Evolutionary conservation across 2,329 filamentous ascomycete genomes (phyloP).

Genomic region (Lachnellula hyalina): DNA sequence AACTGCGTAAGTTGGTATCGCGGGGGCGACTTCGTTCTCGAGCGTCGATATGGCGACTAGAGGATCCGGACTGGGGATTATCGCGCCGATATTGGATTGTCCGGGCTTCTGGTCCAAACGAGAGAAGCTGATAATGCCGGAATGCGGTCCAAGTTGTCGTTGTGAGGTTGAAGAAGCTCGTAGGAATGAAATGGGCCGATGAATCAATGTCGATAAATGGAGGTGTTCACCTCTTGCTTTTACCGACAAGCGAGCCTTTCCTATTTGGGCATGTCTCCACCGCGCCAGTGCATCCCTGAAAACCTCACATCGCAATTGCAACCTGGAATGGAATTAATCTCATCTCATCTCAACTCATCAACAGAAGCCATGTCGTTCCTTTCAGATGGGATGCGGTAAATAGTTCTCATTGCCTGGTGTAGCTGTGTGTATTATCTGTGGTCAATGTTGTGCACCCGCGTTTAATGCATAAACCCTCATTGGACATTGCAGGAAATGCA

Average conservation of each 20-base stretch:
- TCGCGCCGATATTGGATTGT: background rate
- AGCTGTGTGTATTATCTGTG: background rate
- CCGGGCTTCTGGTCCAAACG: background rate
- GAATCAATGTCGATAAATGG: background rate
- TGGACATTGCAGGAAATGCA: background rate
- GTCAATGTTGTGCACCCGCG: background rate
- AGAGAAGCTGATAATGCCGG: background rate
- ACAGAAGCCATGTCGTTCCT: background rate
- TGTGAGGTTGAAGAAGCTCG: background rate
- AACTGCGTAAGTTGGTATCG: slow-evolving; percentile 7
- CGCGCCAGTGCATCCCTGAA: background rate
- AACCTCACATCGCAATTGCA: too few species aligned
- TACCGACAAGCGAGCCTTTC: background rate
- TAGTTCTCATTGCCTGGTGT: background rate
- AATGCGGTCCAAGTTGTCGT: background rate
- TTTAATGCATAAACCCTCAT: background rate
- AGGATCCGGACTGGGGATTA: background rate
- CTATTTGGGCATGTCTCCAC: background rate
- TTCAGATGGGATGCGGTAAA: background rate
- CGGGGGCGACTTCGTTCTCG: slow-evolving; percentile 4
- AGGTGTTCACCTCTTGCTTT: background rate
- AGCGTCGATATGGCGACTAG: background rate
- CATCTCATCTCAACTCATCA: background rate
- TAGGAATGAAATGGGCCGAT: background rate
- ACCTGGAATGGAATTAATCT: background rate